A percentile compares a stretch with the other conserved stretches of the same genome.
Conservation (phyloP, 1,139 yeast species). For the Trichomonascaceae sp. region DNA sequence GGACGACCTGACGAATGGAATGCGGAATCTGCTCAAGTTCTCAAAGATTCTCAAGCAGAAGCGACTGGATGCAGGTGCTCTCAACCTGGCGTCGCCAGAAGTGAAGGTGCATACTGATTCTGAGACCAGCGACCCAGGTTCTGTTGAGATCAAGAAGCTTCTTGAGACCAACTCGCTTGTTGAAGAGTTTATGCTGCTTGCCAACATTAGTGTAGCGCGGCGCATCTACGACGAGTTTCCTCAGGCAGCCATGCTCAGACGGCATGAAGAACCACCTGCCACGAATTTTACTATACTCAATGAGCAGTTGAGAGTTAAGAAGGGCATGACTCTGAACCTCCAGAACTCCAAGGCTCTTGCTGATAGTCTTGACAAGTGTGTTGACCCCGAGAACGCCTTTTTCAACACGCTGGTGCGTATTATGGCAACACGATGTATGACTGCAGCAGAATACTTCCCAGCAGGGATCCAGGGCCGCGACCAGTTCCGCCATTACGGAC, state of each 20-base stretch:
- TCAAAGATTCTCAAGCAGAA: constrained; percentile 77
- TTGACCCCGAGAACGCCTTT: constrained; percentile 70
- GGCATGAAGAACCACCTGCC: constrained; percentile 94
- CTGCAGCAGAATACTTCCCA: constrained; percentile 96
- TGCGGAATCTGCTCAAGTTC: constrained; percentile 65
- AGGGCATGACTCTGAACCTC: constrained; percentile 55
- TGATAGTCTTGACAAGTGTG: constrained; percentile 82
- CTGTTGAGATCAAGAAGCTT: constrained; percentile 80
- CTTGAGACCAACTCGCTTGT: constrained; percentile 90
- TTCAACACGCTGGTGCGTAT: constrained; percentile 90
- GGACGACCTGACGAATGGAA: constrained; percentile 80
- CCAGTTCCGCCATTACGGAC: constrained; percentile 94
- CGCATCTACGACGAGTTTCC: constrained; percentile 88
- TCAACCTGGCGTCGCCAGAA: constrained; percentile 94
- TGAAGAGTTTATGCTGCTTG: constrained; percentile 96
- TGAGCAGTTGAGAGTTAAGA: constrained; percentile 78
- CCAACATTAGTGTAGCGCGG: constrained; percentile 90
- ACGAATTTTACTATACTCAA: constrained; percentile 81
- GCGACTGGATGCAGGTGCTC: constrained; percentile 89
- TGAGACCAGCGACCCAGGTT: constrained; percentile 94
- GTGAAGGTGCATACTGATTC: constrained; percentile 95
- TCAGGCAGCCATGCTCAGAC: constrained; percentile 89
- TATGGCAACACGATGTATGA: constrained; percentile 98
- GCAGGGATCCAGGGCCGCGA: constrained; percentile 86
- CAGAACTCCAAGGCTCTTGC: constrained; percentile 89